Percentiles rank a stretch among this genome's conserved stretches.
Conservation (phyloP, 2,329 filamentous ascomycete species). For the Rutstroemia sydowiana region DNA sequence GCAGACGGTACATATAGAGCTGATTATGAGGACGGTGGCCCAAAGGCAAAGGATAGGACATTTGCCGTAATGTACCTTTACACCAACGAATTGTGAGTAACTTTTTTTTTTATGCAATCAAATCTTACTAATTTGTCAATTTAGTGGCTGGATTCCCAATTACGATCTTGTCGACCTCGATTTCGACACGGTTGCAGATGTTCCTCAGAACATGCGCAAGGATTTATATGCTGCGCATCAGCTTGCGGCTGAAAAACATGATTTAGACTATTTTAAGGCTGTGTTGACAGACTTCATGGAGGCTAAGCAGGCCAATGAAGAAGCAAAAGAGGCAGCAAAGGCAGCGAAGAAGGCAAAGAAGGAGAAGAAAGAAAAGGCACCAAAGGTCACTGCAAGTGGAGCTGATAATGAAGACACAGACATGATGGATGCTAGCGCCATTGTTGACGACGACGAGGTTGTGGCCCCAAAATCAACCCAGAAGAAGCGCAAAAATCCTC, state of each 20-base stretch:
- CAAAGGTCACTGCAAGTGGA: slow-evolving; percentile 39
- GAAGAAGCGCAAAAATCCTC: slow-evolving; percentile 80
- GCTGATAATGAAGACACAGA: slow-evolving; percentile 50
- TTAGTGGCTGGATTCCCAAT: slow-evolving; percentile 86
- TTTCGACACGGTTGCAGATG: slow-evolving; percentile 59
- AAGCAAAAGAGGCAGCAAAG: slow-evolving; percentile 37
- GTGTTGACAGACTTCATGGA: slow-evolving; percentile 66
- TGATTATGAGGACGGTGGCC: slow-evolving; percentile 80
- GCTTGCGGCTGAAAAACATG: slow-evolving; percentile 70
- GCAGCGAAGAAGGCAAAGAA: slow-evolving; percentile 40
- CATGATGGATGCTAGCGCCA: slow-evolving; percentile 46
- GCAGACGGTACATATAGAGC: slow-evolving; percentile 81
- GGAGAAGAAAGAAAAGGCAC: slow-evolving; percentile 33
- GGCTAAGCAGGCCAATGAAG: slow-evolving; percentile 48
- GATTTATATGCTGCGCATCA: slow-evolving; percentile 70
- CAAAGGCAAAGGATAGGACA: slow-evolving; percentile 75
- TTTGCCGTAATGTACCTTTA: slow-evolving; percentile 93
- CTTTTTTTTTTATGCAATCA: neutral
- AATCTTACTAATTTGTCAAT: neutral
- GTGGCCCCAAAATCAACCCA: slow-evolving; percentile 41
- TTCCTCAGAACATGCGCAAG: slow-evolving; percentile 72
- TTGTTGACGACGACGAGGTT: slow-evolving; percentile 44
- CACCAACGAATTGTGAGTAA: slow-evolving; percentile 93
- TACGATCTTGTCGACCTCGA: slow-evolving; percentile 73
- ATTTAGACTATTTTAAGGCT: slow-evolving; percentile 75